Base-by-base conservation (phyloP, 306 rosid species). In the Rosa chinensis region DNA sequence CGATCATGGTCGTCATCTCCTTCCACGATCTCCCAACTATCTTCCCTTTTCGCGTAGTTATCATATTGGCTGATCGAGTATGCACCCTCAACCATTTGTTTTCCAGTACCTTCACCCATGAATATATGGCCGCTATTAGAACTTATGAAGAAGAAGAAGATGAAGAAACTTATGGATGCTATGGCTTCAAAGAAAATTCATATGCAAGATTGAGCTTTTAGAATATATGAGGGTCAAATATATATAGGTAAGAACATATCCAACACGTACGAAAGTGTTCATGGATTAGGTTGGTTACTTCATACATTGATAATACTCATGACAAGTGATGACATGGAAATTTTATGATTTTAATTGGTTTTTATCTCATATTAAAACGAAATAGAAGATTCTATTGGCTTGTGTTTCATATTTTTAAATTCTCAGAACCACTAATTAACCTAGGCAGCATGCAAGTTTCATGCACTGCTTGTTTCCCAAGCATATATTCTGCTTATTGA, bases 221-320 rank as follows among this genome's bases (percentile, higher is more conserved):
- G 64, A 49, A 25, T 20, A 55, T 14, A 37, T 75, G 52, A 32
- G 37, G 37, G 37, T 32, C 39, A 43, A 21, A 44, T 74, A 78
- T 56, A 75, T 23, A 67, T 10, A 32, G 47, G 5, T 20, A 11
- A 5, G 3, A 17, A 71, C 5, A 64, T 64, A 64, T 35, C 43
- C 42, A 47, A 25, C 16, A 62, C 14, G 14, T 40, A 70, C 21
- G 1, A 66, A 64, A 7, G 48, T 37, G 28, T 64, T 35, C 45
- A 62, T 72, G 84, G 82, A 76, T 84, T 71, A 77, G 79, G 69
- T 70, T 72, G 45, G 49, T 80, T 47, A 58, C 77, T 68, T 79
- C 12, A 58, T 23, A 48, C 25, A 62, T 43, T 11, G 44, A 16
- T 35, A 13, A 4, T 16, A 35, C 48, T 35, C 32, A 11, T 35